Evolutionary conservation across 2,329 filamentous ascomycete genomes (phyloP), one percentile per base, ranked within the genome.

Genomic region (Sclerotinia nivalis): DNA sequence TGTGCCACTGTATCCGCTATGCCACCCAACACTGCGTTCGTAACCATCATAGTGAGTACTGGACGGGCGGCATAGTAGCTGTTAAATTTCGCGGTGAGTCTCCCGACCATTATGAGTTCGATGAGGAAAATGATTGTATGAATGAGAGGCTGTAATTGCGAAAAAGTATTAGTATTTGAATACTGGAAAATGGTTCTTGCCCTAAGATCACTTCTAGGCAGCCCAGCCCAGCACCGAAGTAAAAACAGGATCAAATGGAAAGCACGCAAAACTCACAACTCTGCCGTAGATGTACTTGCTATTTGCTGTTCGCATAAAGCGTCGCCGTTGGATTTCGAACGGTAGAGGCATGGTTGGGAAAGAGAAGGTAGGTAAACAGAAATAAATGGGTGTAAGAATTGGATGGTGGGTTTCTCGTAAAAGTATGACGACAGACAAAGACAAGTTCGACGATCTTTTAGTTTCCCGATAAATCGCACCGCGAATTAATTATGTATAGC

Each of bases 11-110:
- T 98, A 81, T 99, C 96, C 81, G 96, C 96, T 75, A 99, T 91
- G 76, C 96, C 96, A 82, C 93, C 93, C 71, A 99, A 89, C 69
- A 98, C 91, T 75, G 96, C 92, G 83, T 99, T 99, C 80, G 95
- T 97, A 79, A 97, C 93, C 95, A 99, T 99, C 82, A 97, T 99
- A 72, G 96, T 99, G 77, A 99, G 88, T 55, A 99, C 92, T 92
- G 95, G 96, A 78, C 92, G 91, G 78, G 93, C 90, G 75, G 93
- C 90, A 87, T 98, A 99, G 83, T 96, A 97, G 75, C 89, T 87
- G 82, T 97, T 97, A 85, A 97, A 99, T 79, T 93, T 92, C 76
- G 92, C 87, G 59, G 90, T 89, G 69, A 99, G 84, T 74, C 96
- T 87, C 74, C 91, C 92, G 72, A 95, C 87, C 80, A 97, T 89